Percentiles rank a stretch among this genome's conserved stretches.
Evolutionary conservation across 148 eudicot genomes (phyloP).

Genomic region (Dianthus caryophyllus): DNA sequence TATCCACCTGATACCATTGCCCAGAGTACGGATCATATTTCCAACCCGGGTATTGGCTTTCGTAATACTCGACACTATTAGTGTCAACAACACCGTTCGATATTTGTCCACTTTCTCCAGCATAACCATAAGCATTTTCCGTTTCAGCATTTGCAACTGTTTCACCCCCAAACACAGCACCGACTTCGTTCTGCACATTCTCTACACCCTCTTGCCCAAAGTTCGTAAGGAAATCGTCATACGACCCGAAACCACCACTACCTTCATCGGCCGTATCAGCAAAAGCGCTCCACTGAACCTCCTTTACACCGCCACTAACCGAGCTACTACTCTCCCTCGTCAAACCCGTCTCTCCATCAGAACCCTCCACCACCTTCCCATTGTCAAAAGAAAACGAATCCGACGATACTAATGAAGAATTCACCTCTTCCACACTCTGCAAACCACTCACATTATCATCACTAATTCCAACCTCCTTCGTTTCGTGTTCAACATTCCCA

Average conservation of each 20-base stretch:
- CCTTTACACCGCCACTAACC: constrained; percentile 55
- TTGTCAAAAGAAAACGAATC: constrained; percentile 38
- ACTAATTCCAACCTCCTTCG: constrained; percentile 14
- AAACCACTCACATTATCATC: constrained; percentile 13
- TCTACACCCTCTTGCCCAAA: constrained; percentile 39
- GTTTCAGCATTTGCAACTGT: constrained; percentile 12
- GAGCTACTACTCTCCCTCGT: constrained; percentile 32
- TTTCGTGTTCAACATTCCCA: constrained; percentile 19
- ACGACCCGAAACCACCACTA: constrained; percentile 53
- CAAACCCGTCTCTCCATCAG: constrained; percentile 27
- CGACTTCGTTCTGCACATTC: constrained; percentile 30
- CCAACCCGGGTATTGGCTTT: constrained; percentile 91
- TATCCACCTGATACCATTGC: constrained; percentile 84
- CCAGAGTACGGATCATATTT: constrained; percentile 67
- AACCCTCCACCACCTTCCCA: constrained; percentile 27
- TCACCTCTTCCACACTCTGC: constrained; percentile 24
- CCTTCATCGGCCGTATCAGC: constrained; percentile 37
- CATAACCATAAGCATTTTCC: constrained; percentile 19
- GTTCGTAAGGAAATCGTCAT: constrained; percentile 65
- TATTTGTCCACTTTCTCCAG: constrained; percentile 32
- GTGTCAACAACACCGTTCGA: constrained; percentile 35
- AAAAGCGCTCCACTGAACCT: constrained; percentile 85
- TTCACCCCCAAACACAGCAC: constrained; percentile 27
- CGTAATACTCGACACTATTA: constrained; percentile 54
- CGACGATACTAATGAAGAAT: constrained; percentile 25